Conservation (phyloP, 306 rosid genomes). For the Hylodesmum podocarpum region DNA sequence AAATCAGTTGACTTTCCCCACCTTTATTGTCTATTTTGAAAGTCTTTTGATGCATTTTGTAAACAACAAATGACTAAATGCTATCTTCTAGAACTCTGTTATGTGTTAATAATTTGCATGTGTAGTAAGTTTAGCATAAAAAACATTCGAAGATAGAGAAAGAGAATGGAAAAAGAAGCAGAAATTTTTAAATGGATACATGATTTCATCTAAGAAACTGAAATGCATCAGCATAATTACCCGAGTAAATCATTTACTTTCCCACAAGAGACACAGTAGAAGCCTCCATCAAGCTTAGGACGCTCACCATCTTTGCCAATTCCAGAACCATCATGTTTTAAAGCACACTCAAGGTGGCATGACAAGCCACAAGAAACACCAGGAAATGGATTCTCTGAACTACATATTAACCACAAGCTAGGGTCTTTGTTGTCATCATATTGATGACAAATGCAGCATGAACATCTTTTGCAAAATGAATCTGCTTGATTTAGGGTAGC, state of each 20-base stretch:
- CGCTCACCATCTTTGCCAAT: slow-evolving; percentile 50
- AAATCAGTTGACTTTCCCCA: neutral
- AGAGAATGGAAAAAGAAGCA: neutral
- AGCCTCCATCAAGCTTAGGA: slow-evolving; percentile 73
- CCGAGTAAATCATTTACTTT: slow-evolving; percentile 87
- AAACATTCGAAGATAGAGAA: slow-evolving; percentile 23
- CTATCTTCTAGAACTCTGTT: neutral
- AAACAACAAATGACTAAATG: slow-evolving; percentile 9
- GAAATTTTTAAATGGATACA: neutral
- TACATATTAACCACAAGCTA: slow-evolving; percentile 90
- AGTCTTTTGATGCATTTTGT: neutral
- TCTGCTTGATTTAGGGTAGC: slow-evolving; percentile 64
- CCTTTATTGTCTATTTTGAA: neutral
- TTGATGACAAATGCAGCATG: slow-evolving; percentile 83
- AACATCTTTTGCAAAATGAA: slow-evolving; percentile 89
- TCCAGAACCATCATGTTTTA: slow-evolving; percentile 71
- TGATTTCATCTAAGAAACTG: slow-evolving; percentile 11
- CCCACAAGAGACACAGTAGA: slow-evolving; percentile 81
- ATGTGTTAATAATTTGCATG: neutral
- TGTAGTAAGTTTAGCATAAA: neutral
- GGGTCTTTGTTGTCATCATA: slow-evolving; percentile 99
- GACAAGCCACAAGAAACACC: slow-evolving; percentile 89
- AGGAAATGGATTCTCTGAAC: slow-evolving; percentile 82
- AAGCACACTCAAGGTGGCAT: slow-evolving; percentile 97
- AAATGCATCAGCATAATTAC: slow-evolving; percentile 47